Evolutionary conservation across 306 rosid genomes (phyloP), one percentile per base, ranked within the genome.

Genomic region (Cucurbita argyrosperma): DNA sequence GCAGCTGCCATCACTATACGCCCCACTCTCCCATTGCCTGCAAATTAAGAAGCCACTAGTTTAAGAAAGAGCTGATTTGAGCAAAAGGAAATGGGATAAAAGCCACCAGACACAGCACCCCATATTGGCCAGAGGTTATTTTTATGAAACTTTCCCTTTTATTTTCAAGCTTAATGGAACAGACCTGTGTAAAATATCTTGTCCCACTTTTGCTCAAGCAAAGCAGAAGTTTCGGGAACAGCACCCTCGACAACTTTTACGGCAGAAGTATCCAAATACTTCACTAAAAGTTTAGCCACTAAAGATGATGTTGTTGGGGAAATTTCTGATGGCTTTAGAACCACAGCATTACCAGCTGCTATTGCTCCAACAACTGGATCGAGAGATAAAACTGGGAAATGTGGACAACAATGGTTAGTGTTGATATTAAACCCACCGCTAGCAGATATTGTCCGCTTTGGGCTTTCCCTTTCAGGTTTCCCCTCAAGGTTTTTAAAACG

Each of bases 131-230:
- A 68, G 42, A 26, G n/a, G 42, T 21, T n/a, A n/a, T n/a, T 69
- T 68, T 68, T 4, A 49, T 49, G 9, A 69, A 67, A 67, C 40
- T 3, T 21, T 5, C 55, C 19, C 40, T 18, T 19, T 21, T 21
- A 67, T 46, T 46, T 43, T 46, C 72, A 21, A 67, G 55, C 54
- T 46, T 5, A 67, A 46, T 53, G 42, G 55, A 40, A 56, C 43
- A 72, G 76, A 94, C 99, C 99, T 87, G 99, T 95, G 79, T 95
- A 95, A 79, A 85, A 95, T 82, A 95, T 91, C 78, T 95, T 95
- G 87, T 95, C 99, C 99, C 99, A 95, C 84, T 89, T 95, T 62
- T 95, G 99, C 86, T 95, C 91, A 77, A 95, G 79, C 71, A 95
- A 77, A 21, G 92, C 93, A 71, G 91, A 43, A 71, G 99, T 88